Conservation (phyloP, 805 yeast species). For the Alloascoidea africana region DNA sequence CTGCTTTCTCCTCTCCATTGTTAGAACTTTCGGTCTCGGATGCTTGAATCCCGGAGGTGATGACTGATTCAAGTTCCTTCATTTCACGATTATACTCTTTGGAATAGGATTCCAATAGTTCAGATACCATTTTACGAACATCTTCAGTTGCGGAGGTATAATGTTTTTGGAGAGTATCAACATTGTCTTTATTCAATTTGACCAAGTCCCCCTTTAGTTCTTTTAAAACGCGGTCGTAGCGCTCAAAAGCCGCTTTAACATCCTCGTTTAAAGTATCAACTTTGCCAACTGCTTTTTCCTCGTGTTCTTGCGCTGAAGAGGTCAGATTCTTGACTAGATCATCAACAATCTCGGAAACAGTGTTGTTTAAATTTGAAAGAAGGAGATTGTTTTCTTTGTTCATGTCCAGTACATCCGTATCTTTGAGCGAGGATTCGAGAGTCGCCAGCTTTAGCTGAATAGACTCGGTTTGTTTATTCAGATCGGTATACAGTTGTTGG, state of each 20-base stretch:
- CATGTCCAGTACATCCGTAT: background rate
- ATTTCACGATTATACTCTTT: too few species aligned
- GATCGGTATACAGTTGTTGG: background rate
- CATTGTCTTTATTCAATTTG: background rate
- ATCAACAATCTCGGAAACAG: background rate
- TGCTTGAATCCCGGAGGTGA: too few species aligned
- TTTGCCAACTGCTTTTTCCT: background rate
- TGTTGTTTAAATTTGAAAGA: background rate
- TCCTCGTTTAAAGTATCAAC: background rate
- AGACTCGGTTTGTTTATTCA: background rate
- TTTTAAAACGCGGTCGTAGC: background rate
- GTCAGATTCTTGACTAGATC: background rate
- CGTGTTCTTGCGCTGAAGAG: background rate
- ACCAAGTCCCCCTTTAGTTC: background rate
- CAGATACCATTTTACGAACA: background rate
- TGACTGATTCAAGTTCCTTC: background rate
- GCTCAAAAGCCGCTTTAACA: background rate
- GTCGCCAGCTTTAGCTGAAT: background rate
- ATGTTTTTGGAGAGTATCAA: background rate
- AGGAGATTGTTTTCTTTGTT: background rate
- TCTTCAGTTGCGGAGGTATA: background rate
- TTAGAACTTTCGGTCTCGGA: background rate
- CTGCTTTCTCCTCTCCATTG: background rate
- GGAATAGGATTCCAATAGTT: background rate
- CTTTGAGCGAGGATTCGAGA: background rate